phyloP scores from a whole-genome alignment of 208 protist species.

The Leishmania tropica region DNA sequence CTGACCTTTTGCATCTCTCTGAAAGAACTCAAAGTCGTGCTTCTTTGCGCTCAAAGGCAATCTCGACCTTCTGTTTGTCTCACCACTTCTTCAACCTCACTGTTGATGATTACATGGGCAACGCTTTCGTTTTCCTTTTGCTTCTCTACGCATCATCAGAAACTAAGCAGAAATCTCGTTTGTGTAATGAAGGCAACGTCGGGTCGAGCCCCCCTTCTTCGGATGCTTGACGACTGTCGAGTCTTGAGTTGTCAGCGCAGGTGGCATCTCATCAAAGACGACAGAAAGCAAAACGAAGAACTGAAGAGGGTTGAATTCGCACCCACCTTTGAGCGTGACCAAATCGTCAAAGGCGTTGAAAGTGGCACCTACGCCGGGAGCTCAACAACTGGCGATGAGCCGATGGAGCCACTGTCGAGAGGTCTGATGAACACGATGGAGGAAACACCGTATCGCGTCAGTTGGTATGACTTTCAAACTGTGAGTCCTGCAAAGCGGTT shows the following conservation, averaged over 20 bases:
- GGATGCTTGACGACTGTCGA: not conserved
- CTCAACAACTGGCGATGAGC: not conserved
- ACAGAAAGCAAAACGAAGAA: conserved; percentile 24
- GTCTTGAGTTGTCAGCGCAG: not conserved
- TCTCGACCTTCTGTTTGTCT: not conserved
- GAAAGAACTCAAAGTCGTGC: not conserved
- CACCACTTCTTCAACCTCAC: not conserved
- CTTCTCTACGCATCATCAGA: not conserved
- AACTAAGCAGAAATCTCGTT: not conserved
- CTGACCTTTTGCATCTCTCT: not conserved
- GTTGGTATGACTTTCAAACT: conserved; percentile 68
- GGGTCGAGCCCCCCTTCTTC: not conserved
- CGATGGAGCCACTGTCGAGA: conserved; percentile 56
- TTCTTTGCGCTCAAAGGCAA: not conserved
- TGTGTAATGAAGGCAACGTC: not conserved
- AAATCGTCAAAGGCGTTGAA: not conserved
- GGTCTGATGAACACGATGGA: conserved; percentile 57
- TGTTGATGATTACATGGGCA: not conserved
- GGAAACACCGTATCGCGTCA: conserved; percentile 72
- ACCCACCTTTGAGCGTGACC: conserved; percentile 28
- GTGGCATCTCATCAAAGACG: conserved; percentile 19
- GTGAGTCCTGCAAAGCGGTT: conserved; percentile 83
- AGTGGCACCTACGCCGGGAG: not conserved
- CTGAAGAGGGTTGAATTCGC: conserved; percentile 26
- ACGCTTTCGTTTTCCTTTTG: not conserved